phyloP scores from a whole-genome alignment of 305 asterid genomes.

The Coffea humblotiana region DNA sequence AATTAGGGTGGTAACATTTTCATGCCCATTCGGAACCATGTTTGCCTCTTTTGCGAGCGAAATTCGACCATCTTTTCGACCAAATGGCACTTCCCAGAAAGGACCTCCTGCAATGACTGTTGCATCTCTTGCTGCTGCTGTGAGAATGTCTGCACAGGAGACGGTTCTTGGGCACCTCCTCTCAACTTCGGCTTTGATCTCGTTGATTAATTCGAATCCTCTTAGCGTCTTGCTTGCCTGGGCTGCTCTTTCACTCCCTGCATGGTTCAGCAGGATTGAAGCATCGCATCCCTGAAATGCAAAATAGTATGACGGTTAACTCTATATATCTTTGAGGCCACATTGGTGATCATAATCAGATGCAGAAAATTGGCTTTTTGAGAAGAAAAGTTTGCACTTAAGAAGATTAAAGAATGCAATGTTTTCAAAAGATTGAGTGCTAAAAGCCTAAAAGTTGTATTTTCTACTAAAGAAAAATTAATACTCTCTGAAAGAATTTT shows the following conservation, averaged over 20 bases:
- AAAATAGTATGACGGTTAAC: neutral
- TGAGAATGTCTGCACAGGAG: slow-evolving; percentile 1
- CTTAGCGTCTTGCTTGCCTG: slow-evolving; percentile 44
- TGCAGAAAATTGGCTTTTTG: too few species aligned
- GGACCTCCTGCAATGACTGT: neutral
- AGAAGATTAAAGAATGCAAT: too few species aligned
- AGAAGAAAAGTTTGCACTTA: too few species aligned
- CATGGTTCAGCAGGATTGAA: slow-evolving; percentile 43
- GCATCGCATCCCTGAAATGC: slow-evolving; percentile 54
- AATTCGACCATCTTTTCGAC: neutral
- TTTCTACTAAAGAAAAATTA: too few species aligned
- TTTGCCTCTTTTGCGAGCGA: neutral
- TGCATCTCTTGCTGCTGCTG: slow-evolving; percentile 3
- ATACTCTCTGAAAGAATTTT: too few species aligned
- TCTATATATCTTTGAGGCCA: too few species aligned
- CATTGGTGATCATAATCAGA: too few species aligned
- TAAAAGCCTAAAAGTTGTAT: too few species aligned
- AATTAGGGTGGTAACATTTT: neutral
- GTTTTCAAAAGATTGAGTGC: too few species aligned
- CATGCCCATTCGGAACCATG: neutral
- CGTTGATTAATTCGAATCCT: slow-evolving; percentile 36
- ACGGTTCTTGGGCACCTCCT: neutral
- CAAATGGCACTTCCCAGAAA: slow-evolving; percentile 3
- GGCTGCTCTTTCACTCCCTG: slow-evolving; percentile 53
- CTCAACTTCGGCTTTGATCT: neutral